A percentile compares a stretch with the other conserved stretches of the same genome.
These are phyloP conservation scores for Taxillus chinensis DNA, from an alignment of 164 flowering plant species.

Conservation along the genomic window DNA sequence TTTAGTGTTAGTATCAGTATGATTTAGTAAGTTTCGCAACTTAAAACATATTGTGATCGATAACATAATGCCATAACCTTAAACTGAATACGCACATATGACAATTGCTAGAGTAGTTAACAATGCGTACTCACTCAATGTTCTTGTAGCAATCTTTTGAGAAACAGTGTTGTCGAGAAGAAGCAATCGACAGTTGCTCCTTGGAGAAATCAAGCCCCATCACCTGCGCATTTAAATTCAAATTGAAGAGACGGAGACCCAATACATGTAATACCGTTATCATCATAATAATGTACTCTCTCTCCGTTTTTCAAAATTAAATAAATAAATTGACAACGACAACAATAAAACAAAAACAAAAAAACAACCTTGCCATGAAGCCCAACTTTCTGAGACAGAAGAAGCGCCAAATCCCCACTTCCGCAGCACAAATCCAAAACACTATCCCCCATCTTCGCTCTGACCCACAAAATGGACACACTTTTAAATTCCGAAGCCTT, in stretches of 20 bases:
- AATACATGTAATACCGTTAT: not conserved
- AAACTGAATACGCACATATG: not conserved
- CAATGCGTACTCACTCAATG: slow-evolving; percentile 66
- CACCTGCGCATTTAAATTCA: slow-evolving; percentile 33
- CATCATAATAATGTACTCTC: too few relatives aligned
- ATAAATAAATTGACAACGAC: not conserved
- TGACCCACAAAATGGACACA: slow-evolving; percentile 10
- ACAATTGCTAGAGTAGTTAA: not conserved
- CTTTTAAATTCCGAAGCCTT: not conserved
- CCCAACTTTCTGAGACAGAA: slow-evolving; percentile 84
- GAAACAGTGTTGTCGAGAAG: slow-evolving; percentile 43
- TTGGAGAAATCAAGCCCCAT: slow-evolving; percentile 78
- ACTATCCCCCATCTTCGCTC: slow-evolving; percentile 57
- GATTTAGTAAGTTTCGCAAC: too few relatives aligned
- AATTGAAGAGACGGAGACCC: not conserved
- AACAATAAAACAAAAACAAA: too few relatives aligned
- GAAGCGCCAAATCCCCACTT: slow-evolving; percentile 92
- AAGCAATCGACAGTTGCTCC: slow-evolving; percentile 61
- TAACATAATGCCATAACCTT: too few relatives aligned
- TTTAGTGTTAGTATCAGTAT: too few relatives aligned
- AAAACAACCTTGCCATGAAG: slow-evolving; percentile 51
- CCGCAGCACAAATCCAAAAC: slow-evolving; percentile 96
- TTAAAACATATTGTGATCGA: too few relatives aligned
- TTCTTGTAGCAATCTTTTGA: slow-evolving; percentile 55
- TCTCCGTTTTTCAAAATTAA: too few relatives aligned